Evolutionary conservation across 345 rosid genomes (phyloP).

Genomic region (Brassica napus): DNA sequence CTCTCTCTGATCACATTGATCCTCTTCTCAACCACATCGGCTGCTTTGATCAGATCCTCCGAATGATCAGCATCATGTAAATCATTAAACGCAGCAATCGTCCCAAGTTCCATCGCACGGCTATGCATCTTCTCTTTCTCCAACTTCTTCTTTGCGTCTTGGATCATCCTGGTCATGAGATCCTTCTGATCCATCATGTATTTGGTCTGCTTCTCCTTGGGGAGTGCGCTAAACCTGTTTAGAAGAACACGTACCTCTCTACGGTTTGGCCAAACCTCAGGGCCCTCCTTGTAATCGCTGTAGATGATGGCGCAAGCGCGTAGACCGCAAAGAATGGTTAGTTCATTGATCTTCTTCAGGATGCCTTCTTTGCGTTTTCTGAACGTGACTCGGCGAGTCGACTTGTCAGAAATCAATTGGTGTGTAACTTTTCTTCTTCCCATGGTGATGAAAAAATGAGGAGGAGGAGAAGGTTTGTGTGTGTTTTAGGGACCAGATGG

Average conservation of each 20-base stretch:
- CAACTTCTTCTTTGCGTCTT: slow-evolving; percentile 42
- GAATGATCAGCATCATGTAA: slow-evolving; percentile 28
- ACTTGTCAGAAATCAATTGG: slow-evolving; percentile 28
- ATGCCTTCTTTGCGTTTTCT: slow-evolving; percentile 40
- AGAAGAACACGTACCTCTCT: slow-evolving; percentile 34
- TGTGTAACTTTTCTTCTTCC: slow-evolving; percentile 40
- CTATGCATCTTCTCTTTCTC: slow-evolving; percentile 38
- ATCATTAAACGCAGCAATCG: slow-evolving; percentile 10
- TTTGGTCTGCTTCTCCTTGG: slow-evolving; percentile 50
- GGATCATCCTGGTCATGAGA: slow-evolving; percentile 42
- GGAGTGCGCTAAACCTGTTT: slow-evolving; percentile 27
- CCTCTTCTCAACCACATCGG: slow-evolving; percentile 27
- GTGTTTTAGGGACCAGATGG: not conserved
- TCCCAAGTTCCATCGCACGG: slow-evolving; percentile 41
- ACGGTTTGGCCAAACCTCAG: slow-evolving; percentile 48
- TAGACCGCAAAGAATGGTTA: slow-evolving; percentile 36
- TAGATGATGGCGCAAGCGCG: slow-evolving; percentile 42
- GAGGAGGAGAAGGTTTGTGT: slow-evolving; percentile 5
- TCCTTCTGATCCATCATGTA: slow-evolving; percentile 53
- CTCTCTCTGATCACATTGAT: slow-evolving; percentile 18
- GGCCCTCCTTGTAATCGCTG: slow-evolving; percentile 42
- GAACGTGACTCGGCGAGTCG: slow-evolving; percentile 37
- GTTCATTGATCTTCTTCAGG: slow-evolving; percentile 35
- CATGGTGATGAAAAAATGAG: slow-evolving; percentile 10
- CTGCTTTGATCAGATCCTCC: slow-evolving; percentile 28